Percentiles rank a stretch among this genome's conserved stretches.
Evolutionary conservation across 2,329 filamentous ascomycete genomes (phyloP).

Genomic region (Microcera coccophila): DNA sequence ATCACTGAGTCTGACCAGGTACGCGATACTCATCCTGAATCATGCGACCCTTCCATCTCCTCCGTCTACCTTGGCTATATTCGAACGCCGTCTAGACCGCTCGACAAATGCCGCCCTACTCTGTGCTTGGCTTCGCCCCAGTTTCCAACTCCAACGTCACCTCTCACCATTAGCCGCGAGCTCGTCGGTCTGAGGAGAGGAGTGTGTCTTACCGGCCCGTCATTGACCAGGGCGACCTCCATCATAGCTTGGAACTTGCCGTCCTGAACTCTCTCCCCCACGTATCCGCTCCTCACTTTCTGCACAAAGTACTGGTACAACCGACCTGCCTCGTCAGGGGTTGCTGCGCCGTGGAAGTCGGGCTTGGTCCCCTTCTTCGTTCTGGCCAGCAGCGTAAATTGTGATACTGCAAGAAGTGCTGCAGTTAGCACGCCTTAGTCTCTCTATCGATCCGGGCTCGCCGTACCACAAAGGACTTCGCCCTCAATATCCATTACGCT

Average conservation of each 20-base stretch:
- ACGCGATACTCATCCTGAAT: neutral
- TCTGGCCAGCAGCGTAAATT: conserved; percentile 89
- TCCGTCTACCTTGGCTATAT: neutral
- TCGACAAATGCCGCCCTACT: neutral
- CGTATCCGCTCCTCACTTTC: conserved; percentile 70
- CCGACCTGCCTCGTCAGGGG: conserved; percentile 69
- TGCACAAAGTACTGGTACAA: conserved; percentile 82
- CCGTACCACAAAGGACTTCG: conserved; percentile 85
- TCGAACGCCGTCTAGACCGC: neutral
- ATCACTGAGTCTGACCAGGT: neutral
- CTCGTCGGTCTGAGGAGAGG: neutral
- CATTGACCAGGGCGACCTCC: conserved; percentile 90
- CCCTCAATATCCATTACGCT: conserved; percentile 84
- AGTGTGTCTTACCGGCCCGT: conserved; percentile 57
- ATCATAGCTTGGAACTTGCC: conserved; percentile 99
- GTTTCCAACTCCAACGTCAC: conserved; percentile 27
- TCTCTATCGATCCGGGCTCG: too few species aligned
- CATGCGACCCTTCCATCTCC: neutral
- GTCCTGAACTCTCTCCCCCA: conserved; percentile 75
- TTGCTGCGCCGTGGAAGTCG: conserved; percentile 85
- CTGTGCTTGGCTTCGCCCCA: conserved; percentile 11
- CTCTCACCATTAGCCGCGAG: conserved; percentile 6
- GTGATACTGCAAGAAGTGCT: conserved; percentile 76
- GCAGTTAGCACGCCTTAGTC: neutral
- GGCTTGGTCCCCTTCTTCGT: conserved; percentile 97